A percentile compares a stretch with the other conserved stretches of the same genome.
These are phyloP conservation scores for Microthlaspi erraticum DNA, from an alignment of 345 rosid species.

Conservation along the genomic window DNA sequence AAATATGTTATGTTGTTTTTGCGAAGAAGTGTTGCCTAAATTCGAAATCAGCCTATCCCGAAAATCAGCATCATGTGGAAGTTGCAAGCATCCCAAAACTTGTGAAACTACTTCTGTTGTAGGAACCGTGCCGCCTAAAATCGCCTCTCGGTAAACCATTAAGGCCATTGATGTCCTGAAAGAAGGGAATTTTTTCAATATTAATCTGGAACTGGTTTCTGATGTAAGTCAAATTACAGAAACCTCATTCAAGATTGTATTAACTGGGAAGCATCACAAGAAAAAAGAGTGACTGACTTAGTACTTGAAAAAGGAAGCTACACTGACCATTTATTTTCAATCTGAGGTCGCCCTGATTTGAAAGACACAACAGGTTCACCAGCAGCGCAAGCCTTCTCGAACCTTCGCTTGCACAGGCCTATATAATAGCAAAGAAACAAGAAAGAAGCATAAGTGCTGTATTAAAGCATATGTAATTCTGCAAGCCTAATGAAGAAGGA, in stretches of 20 bases:
- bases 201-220: constrained; percentile 26
- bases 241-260: constrained; percentile 17
- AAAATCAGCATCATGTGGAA: constrained; percentile 70
- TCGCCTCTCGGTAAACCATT: constrained; percentile 71
- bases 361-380: constrained; percentile 77
- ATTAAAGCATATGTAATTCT: background rate
- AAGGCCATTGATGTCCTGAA: constrained; percentile 80
- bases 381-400: constrained; percentile 58
- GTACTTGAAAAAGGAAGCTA: constrained; percentile 8
- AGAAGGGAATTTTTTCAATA: constrained; percentile 27
- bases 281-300: constrained; percentile 26
- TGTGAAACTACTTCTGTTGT: constrained; percentile 80
- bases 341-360: constrained; percentile 64
- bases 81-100: constrained; percentile 84
- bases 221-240: constrained; percentile 19
- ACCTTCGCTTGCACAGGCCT: constrained; percentile 82
- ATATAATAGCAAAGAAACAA: constrained; percentile 11
- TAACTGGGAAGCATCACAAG: constrained; percentile 6
- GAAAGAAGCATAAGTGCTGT: constrained; percentile 6
- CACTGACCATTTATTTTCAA: constrained; percentile 79
- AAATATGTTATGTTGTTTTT: constrained; percentile 58
- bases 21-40: constrained; percentile 57
- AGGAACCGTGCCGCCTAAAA: constrained; percentile 65
- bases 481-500: constrained; percentile 1
- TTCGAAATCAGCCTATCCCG: constrained; percentile 68